Conservation (phyloP, 164 flowering plant genomes). For the Annona squamosa region DNA sequence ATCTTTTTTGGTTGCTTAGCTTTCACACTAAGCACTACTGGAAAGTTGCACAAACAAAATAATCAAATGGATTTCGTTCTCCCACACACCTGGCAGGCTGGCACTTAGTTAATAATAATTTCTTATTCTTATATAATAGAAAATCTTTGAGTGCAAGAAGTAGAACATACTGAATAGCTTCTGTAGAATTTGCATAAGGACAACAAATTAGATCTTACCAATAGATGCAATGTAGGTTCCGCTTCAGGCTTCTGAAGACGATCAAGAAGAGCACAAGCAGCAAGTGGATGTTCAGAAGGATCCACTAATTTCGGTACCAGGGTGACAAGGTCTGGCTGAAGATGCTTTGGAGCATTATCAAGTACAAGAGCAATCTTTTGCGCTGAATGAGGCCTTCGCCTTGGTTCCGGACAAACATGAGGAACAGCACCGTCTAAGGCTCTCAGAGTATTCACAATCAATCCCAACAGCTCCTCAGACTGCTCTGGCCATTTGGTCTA, state of each 20-base stretch:
- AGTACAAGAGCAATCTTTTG: slow-evolving; percentile 88
- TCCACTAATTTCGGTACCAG: slow-evolving; percentile 94
- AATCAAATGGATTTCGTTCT: no score
- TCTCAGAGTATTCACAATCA: slow-evolving; percentile 90
- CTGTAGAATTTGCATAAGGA: neutral
- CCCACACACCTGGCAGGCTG: neutral
- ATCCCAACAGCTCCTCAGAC: slow-evolving; percentile 97
- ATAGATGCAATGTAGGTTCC: slow-evolving; percentile 64
- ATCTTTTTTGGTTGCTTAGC: no score
- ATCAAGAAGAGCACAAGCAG: slow-evolving; percentile 87
- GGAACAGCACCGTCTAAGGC: slow-evolving; percentile 93
- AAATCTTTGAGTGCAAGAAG: neutral
- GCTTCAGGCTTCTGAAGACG: slow-evolving; percentile 82
- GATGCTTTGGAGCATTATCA: slow-evolving; percentile 97
- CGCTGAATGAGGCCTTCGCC: slow-evolving; percentile 88
- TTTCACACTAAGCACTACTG: no score
- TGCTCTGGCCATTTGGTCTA: slow-evolving; percentile 88
- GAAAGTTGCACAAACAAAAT: no score
- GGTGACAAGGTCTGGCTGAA: slow-evolving; percentile 83
- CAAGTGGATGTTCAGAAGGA: slow-evolving; percentile 93
- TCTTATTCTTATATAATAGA: neutral
- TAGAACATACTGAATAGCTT: neutral
- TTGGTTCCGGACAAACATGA: slow-evolving; percentile 91
- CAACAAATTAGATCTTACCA: slow-evolving; percentile 44
- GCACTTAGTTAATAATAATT: neutral